Base-by-base conservation (phyloP, 805 yeast genomes). In the Tetrapisispora iriomotensis region DNA sequence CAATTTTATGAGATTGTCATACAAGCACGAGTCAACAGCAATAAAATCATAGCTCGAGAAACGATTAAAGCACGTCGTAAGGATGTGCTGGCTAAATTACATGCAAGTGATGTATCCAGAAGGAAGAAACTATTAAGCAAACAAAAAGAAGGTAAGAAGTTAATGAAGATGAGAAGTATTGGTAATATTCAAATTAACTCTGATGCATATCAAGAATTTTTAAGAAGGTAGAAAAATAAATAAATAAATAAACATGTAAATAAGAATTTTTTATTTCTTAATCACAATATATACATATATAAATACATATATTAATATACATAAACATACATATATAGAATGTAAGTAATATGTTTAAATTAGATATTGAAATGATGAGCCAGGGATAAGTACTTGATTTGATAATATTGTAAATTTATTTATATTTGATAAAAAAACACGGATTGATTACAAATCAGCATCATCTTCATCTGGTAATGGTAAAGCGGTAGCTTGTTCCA, bases 391-490 rank as follows among this genome's bases (percentile, higher is more conserved):
- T n/a, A n/a, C n/a, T n/a, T n/a, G n/a, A n/a, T n/a, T n/a, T n/a
- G n/a, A n/a, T n/a, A n/a, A n/a, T n/a, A n/a, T n/a, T n/a, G n/a
- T n/a, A n/a, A n/a, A n/a, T n/a, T n/a, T n/a, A n/a, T n/a, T n/a
- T n/a, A n/a, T n/a, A n/a, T n/a, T n/a, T n/a, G n/a, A n/a, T n/a
- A n/a, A n/a, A n/a, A n/a, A n/a, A n/a, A n/a, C n/a, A n/a, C n/a
- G 14, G 23, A 8, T 22, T 34, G 28, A 25, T 74, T 86, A 92
- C 72, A 92, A 83, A 71, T 92, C 99, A 63, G 96, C 96, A 64
- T 92, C 99, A 67, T 92, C 99, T 75, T 92, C 99, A 73, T 92
- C 99, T 54, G 99, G 99, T 68, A 92, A 82, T 68, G 99, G 98
- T 78, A 92, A 76, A 54, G 96, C 95, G 56, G 97, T 86, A 61